phyloP scores from a whole-genome alignment of 768 basidiomycete species.

The Leccinum uliginosum region DNA sequence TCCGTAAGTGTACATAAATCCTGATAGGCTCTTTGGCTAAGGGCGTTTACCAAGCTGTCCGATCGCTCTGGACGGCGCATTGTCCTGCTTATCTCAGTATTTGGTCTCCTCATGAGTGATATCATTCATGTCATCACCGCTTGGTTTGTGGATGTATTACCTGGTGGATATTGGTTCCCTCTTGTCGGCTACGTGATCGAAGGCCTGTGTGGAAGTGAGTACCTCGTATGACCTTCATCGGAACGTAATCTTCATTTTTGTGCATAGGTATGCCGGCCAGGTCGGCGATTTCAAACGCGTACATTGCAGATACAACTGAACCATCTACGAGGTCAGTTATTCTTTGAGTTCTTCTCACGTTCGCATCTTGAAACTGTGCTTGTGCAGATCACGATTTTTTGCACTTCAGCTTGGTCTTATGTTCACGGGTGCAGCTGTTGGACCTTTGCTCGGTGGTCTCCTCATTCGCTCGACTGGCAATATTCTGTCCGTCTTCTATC shows the following conservation, averaged over 20 bases:
- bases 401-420: constrained; percentile 64
- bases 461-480: constrained; percentile 54
- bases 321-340: constrained; percentile 47
- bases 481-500: constrained; percentile 68
- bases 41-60: constrained; percentile 47
- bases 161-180: constrained; percentile 81
- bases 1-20: constrained; percentile 44
- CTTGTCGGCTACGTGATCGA: constrained; percentile 61
- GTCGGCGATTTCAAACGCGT: constrained; percentile 55
- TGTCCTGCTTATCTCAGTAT: constrained; percentile 56
- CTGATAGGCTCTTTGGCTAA: neutral
- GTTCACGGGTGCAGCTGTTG: constrained; percentile 72
- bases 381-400: constrained; percentile 55
- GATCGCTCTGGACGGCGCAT: constrained; percentile 72
- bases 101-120: constrained; percentile 62
- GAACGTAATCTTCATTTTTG: neutral
- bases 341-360: neutral
- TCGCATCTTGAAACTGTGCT: constrained; percentile 3
- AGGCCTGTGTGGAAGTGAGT: constrained; percentile 68
- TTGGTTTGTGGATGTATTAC: constrained; percentile 52
- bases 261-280: constrained; percentile 47
- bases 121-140: constrained; percentile 64
- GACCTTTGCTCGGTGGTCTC: constrained; percentile 68
- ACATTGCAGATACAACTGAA: constrained; percentile 63
- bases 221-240: neutral